Conservation (phyloP, 768 basidiomycete genomes). For the Ramaria rubella region DNA sequence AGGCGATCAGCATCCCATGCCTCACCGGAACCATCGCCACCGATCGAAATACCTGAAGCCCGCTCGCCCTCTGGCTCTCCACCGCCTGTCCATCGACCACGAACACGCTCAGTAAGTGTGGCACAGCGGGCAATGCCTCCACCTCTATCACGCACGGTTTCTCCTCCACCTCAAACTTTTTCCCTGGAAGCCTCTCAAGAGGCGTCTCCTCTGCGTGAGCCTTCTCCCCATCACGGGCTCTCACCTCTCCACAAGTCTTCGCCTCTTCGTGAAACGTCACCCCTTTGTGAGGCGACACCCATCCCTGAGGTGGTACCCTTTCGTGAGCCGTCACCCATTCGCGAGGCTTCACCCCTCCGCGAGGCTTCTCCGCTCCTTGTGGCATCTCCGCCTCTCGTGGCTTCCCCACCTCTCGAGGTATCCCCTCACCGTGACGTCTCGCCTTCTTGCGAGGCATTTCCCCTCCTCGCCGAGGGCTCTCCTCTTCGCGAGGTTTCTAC, state of each 20-base stretch:
- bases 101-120: conserved; percentile 1
- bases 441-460: too few relatives aligned
- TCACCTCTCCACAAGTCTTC: background rate
- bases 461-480: too few relatives aligned
- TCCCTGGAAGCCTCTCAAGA: background rate
- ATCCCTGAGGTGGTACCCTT: too few relatives aligned
- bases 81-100: background rate
- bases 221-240: background rate
- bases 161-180: background rate
- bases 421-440: background rate
- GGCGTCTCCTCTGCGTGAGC: background rate
- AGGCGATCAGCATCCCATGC: background rate
- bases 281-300: too few relatives aligned
- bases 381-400: too few relatives aligned
- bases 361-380: too few relatives aligned
- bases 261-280: too few relatives aligned
- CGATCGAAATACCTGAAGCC: background rate
- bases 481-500: background rate
- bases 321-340: too few relatives aligned
- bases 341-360: too few relatives aligned
- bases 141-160: background rate
- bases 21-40: background rate
- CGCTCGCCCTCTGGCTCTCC: background rate
- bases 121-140: background rate
- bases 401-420: background rate